A percentile compares a stretch with the other conserved stretches of the same genome.
These are phyloP conservation scores for Arbutus unedo DNA, from an alignment of 148 eudicot species.

Conservation along the genomic window DNA sequence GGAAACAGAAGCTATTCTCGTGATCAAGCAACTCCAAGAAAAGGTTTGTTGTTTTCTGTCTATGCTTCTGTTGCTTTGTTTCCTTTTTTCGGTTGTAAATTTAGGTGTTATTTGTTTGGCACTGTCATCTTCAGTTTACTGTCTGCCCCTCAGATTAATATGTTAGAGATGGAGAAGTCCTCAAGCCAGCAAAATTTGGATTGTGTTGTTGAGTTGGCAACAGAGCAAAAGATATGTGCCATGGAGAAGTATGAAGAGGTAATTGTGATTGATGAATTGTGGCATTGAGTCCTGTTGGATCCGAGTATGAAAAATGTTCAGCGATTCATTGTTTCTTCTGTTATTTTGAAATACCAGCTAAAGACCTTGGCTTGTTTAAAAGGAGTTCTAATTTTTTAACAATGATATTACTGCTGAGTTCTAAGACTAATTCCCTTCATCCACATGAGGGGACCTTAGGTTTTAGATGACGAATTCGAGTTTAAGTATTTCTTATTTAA, in stretches of 20 bases:
- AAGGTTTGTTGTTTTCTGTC: slow-evolving; percentile 41
- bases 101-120: slow-evolving; percentile 6
- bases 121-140: slow-evolving; percentile 14
- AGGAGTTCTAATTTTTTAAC: neutral
- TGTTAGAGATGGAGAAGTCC: slow-evolving; percentile 65
- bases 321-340: neutral
- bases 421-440: neutral
- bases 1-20: slow-evolving; percentile 58
- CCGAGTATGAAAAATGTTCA: neutral
- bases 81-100: neutral
- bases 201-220: slow-evolving; percentile 49
- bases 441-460: neutral
- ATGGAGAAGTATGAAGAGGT: slow-evolving; percentile 68
- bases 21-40: slow-evolving; percentile 70
- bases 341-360: neutral
- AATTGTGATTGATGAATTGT: slow-evolving; percentile 7
- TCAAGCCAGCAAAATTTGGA: slow-evolving; percentile 59
- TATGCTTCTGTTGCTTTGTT: neutral
- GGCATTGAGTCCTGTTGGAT: slow-evolving; percentile 1
- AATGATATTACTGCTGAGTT: neutral
- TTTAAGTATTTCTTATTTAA: neutral
- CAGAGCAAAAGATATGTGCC: slow-evolving; percentile 51
- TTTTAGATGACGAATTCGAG: neutral
- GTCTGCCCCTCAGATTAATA: slow-evolving; percentile 44
- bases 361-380: neutral